Evolutionary conservation across 176 grass and related monocot genomes (phyloP), one percentile per base, ranked within the genome.

Genomic region (Bonia amplexicaulis): DNA sequence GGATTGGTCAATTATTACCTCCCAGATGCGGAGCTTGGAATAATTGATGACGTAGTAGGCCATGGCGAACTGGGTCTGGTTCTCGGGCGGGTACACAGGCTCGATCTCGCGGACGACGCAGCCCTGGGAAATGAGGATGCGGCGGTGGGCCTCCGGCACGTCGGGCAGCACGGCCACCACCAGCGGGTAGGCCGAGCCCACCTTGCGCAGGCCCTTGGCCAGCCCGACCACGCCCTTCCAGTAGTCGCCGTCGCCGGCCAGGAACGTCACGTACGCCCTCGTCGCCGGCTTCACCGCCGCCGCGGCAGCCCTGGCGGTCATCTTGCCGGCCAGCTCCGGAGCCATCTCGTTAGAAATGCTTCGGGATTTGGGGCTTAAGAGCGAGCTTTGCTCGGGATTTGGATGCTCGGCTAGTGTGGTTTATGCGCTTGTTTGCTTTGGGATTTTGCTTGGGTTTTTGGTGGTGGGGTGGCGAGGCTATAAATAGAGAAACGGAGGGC

Each of bases 11-110:
- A 3, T 31, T 10, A 6, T 63, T 75, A 92, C 94, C 95, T 91
- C 92, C 95, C 95, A 97, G 73, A 97, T 94, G 9, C 92, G 92
- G 81, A 97, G 95, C 90, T 97, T 97, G 88, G 95, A 97, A 81
- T 97, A 97, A 78, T 94, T 97, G 84, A 97, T 94, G 47, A 92
- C 92, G 77, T 97, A 97, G 75, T 97, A 97, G 0, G 95, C 88
- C 95, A 92, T 94, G 81, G 95, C 95, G 51, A 94, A 97, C 88
- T 94, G 88, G 13, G 92, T 97, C 73, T 97, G 95, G 84, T 88
- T 94, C 87, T 94, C 86, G 6, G 95, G 95, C 3, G 95, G 95
- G 84, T 97, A 94, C 25, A 97, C 80, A 6, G 95, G 95, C 31
- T 84, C 78, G 84, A 97, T 94, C 88, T 97, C 95, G 31, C 84